Percentiles rank a stretch among this genome's conserved stretches.
Conservation (phyloP, 2,329 filamentous ascomycete genomes). For the Talaromyces islandicus region DNA sequence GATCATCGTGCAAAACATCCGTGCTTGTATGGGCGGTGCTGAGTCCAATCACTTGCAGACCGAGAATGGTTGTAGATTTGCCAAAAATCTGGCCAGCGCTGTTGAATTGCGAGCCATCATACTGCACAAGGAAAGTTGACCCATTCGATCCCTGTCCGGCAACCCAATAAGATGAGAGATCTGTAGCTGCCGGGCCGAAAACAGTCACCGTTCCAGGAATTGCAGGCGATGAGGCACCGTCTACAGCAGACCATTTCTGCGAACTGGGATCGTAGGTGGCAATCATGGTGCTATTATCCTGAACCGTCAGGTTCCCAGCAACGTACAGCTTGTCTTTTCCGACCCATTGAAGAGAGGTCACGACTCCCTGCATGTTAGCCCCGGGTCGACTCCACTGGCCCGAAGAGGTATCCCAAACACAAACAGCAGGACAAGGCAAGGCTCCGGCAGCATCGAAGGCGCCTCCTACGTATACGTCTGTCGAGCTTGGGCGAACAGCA, state of each 20-base stretch:
- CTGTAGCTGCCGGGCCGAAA: constrained; percentile 66
- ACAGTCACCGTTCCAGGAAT: constrained; percentile 77
- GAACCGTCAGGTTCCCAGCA: constrained; percentile 68
- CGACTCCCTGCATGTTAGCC: constrained; percentile 62
- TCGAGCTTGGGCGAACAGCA: constrained; percentile 61
- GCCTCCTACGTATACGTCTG: constrained; percentile 79
- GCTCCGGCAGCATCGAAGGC: constrained; percentile 77
- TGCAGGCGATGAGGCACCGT: constrained; percentile 43
- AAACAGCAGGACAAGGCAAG: constrained; percentile 75
- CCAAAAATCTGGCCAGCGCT: constrained; percentile 60
- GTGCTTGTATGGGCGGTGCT: constrained; percentile 61
- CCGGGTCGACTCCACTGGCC: constrained; percentile 78
- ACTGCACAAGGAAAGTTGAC: constrained; percentile 74
- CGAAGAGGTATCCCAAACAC: constrained; percentile 64
- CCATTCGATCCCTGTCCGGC: constrained; percentile 65
- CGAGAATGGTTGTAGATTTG: constrained; percentile 62
- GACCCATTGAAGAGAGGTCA: constrained; percentile 70
- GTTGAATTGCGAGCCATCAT: constrained; percentile 66
- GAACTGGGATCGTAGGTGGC: constrained; percentile 66
- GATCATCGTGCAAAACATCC: constrained; percentile 58
- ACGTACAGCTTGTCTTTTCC: constrained; percentile 66
- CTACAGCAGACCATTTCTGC: constrained; percentile 57
- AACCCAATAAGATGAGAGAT: constrained; percentile 73
- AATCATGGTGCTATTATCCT: constrained; percentile 60
- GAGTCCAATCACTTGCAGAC: constrained; percentile 74